Evolutionary conservation across 176 grass and related monocot species (phyloP).

Genomic region (Raddia guianensis): DNA sequence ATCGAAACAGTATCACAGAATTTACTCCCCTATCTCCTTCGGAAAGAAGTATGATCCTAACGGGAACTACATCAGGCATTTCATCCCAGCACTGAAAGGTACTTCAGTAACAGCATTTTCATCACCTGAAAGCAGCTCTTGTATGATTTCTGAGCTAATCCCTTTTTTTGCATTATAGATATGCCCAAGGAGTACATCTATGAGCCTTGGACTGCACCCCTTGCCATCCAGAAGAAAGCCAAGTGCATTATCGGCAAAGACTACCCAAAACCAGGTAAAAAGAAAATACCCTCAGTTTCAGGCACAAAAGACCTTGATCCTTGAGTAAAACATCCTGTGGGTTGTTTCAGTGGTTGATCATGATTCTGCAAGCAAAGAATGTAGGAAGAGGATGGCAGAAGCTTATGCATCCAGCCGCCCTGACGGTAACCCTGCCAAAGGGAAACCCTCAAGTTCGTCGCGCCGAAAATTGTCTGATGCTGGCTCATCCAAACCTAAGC

Average conservation of each 20-base stretch:
- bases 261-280: constrained; percentile 83
- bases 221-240: constrained; percentile 83
- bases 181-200: constrained; percentile 95
- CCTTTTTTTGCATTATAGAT: constrained; percentile 49
- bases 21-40: constrained; percentile 90
- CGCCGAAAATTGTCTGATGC: constrained; percentile 36
- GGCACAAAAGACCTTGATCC: not conserved
- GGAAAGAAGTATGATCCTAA: constrained; percentile 93
- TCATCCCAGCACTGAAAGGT: constrained; percentile 88
- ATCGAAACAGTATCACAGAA: constrained; percentile 65
- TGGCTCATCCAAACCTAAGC: constrained; percentile 26
- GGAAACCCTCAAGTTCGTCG: constrained; percentile 11
- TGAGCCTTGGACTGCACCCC: constrained; percentile 88
- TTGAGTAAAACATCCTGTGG: constrained; percentile 11
- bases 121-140: not conserved
- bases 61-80: constrained; percentile 84
- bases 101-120: constrained; percentile 24
- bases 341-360: constrained; percentile 71
- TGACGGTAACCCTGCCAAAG: constrained; percentile 10
- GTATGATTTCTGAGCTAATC: constrained; percentile 16
- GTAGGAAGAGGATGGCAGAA: constrained; percentile 73
- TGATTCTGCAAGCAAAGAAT: constrained; percentile 78
- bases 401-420: constrained; percentile 49
- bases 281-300: not conserved
- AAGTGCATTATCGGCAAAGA: constrained; percentile 84